Percentiles rank a stretch among this genome's conserved stretches.
phyloP scores from a whole-genome alignment of 805 yeast genomes.

The Schwanniomyces polymorphus region DNA sequence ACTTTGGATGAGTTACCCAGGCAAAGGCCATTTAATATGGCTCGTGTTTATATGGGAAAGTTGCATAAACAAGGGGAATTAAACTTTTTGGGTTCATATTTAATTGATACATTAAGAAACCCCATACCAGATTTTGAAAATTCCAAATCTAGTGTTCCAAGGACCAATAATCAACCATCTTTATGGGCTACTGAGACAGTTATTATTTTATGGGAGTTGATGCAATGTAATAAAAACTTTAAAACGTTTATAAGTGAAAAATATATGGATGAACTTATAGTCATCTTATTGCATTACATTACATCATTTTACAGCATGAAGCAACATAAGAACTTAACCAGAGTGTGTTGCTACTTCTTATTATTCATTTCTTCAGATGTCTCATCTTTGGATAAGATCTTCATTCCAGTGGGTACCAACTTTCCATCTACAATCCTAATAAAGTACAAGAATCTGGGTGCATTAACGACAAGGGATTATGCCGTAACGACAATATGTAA shows the following conservation, averaged over 20 bases:
- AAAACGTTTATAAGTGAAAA: slow-evolving; percentile 37
- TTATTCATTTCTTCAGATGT: slow-evolving; percentile 49
- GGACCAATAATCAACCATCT: slow-evolving; percentile 22
- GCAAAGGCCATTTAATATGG: slow-evolving; percentile 45
- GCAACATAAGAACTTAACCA: slow-evolving; percentile 41
- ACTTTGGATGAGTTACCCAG: slow-evolving; percentile 25
- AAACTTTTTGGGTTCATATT: slow-evolving; percentile 44
- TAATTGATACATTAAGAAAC: slow-evolving; percentile 46
- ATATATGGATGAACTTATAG: slow-evolving; percentile 52
- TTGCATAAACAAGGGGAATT: slow-evolving; percentile 58
- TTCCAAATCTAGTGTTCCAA: slow-evolving; percentile 7
- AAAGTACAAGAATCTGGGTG: slow-evolving; percentile 22
- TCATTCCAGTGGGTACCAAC: slow-evolving; percentile 53
- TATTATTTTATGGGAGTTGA: slow-evolving; percentile 71
- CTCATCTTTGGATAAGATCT: slow-evolving; percentile 34
- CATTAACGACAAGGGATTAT: slow-evolving; percentile 63
- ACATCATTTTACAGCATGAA: slow-evolving; percentile 44
- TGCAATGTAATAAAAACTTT: slow-evolving; percentile 68
- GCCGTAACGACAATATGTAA: slow-evolving; percentile 52
- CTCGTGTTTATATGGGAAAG: slow-evolving; percentile 51
- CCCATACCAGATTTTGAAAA: slow-evolving; percentile 37
- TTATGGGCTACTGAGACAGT: slow-evolving; percentile 59
- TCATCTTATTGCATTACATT: slow-evolving; percentile 58
- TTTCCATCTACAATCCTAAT: slow-evolving; percentile 34
- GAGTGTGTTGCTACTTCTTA: slow-evolving; percentile 52